Evolutionary conservation across 805 yeast species (phyloP), one percentile per base, ranked within the genome.

Genomic region (Suhomyces sp.): DNA sequence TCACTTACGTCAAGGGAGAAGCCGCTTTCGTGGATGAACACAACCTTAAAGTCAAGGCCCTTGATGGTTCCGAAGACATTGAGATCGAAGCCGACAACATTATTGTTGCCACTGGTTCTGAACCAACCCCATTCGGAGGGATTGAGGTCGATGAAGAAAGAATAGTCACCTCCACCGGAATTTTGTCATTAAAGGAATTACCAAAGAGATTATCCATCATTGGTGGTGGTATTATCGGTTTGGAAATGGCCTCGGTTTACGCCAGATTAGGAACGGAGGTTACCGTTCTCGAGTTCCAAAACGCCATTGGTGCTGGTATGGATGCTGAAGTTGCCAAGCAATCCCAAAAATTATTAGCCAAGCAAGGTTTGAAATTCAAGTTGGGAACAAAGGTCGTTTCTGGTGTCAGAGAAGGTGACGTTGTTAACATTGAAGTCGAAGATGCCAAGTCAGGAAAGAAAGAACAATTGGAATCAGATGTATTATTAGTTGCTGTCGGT

Each of bases 171-270:
- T 88, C 97, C 20, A 93, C 99, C 30, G 99, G 99, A 54, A 85
- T 87, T 40, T 70, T 93, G 39, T 65, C 83, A 16, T 75, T 93
- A 53, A 76, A 78, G 63, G 96, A 90, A 72, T 75, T 93, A 40
- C 99, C 99, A 59, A 88, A 93, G 76, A 81, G 75, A 62, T 56
- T 93, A 58, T 83, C 91, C 50, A 81, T 93, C 68, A 91, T 93
- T 55, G 99, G 99, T 63, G 99, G 96, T 70, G 98, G 99, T 76
- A 91, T 93, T 71, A 93, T 93, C 62, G 99, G 99, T 58, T 79
- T 93, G 51, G 99, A 93, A 74, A 93, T 93, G 96, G 98, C 96
- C 46, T 90, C 98, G 17, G 99, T 93, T 31, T 93, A 95, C 83
- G 71, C 90, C 40, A 81, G 98, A 69, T 72, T 93, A 54, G 99